Percentiles rank a stretch among this genome's conserved stretches.
phyloP scores from a whole-genome alignment of 2,329 filamentous ascomycete species.

The Alternaria angustiovoidea region DNA sequence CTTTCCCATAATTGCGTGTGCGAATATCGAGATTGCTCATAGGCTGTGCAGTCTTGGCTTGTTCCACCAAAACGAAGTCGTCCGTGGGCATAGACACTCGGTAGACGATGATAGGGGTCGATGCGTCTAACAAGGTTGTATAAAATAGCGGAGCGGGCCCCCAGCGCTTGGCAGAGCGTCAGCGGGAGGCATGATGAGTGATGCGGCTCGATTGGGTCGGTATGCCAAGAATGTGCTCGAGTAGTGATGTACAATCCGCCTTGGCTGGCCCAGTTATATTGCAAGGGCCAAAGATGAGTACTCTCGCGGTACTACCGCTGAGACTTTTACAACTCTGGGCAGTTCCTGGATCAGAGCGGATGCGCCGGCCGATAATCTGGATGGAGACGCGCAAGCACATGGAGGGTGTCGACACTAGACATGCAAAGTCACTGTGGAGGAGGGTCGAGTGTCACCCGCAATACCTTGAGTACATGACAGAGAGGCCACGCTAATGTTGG shows the following conservation, averaged over 20 bases:
- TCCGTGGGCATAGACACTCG: not conserved
- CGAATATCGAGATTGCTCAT: conserved; percentile 15
- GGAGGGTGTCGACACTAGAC: not conserved
- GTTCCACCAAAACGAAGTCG: conserved; percentile 25
- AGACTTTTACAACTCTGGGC: conserved; percentile 32
- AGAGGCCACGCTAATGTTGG: conserved; percentile 17
- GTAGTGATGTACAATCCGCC: conserved; percentile 32
- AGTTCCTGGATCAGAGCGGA: conserved; percentile 20
- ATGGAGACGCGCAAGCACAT: conserved; percentile 5
- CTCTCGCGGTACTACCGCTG: conserved; percentile 33
- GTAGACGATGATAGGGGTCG: conserved; percentile 26
- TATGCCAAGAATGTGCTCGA: conserved; percentile 27
- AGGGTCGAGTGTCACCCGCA: conserved; percentile 8
- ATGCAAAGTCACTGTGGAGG: conserved; percentile 6
- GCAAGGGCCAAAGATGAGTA: conserved; percentile 27
- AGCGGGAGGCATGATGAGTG: conserved; percentile 24
- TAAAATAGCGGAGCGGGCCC: conserved; percentile 35
- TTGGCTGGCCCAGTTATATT: conserved; percentile 33
- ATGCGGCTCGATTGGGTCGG: conserved; percentile 29
- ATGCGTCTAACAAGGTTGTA: conserved; percentile 18
- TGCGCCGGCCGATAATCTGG: conserved; percentile 10
- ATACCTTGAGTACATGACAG: conserved; percentile 3
- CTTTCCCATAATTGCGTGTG: conserved; percentile 16
- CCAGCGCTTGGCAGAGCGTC: conserved; percentile 26
- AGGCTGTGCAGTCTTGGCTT: conserved; percentile 16